A percentile compares a stretch with the other conserved stretches of the same genome.
These are phyloP conservation scores for Cutaneotrichosporon arboriforme DNA, from an alignment of 1,284 basidiomycete species.

Conservation along the genomic window DNA sequence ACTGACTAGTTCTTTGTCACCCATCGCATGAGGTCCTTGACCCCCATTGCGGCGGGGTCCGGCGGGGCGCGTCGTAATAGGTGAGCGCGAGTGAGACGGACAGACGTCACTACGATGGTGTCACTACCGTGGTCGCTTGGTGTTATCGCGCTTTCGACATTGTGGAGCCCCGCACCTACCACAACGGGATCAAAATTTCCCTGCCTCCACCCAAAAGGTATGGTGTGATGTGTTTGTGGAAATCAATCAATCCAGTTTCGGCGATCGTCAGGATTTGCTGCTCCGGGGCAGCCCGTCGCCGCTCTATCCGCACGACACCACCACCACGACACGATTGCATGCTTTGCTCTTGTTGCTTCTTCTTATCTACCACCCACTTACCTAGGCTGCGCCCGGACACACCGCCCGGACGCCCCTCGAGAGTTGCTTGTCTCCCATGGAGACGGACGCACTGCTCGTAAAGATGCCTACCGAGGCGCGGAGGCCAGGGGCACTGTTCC, in stretches of 20 bases:
- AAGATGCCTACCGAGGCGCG: conserved; percentile 1
- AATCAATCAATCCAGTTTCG: background rate
- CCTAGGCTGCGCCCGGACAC: background rate
- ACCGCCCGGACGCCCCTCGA: background rate
- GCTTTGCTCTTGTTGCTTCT: background rate
- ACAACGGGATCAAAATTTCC: too few relatives aligned
- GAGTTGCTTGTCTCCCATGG: background rate
- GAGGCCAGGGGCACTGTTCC: background rate
- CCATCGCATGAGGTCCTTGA: conserved; percentile 38
- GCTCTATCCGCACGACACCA: background rate
- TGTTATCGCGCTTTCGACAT: background rate
- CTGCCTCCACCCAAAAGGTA: background rate
- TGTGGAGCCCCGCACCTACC: background rate
- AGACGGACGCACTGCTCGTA: conserved; percentile 5
- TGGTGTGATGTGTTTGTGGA: background rate
- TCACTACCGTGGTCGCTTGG: background rate
- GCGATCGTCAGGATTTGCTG: background rate
- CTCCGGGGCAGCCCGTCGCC: background rate
- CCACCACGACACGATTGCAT: background rate
- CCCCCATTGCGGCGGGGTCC: conserved; percentile 30
- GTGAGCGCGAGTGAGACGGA: too few relatives aligned
- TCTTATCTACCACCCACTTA: background rate
- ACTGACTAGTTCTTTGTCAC: conserved; percentile 34
- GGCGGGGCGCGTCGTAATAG: background rate
- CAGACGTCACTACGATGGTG: too few relatives aligned